Evolutionary conservation across 352 stramenopile genomes (phyloP), one percentile per base, ranked within the genome.

Genomic region (Peronosclerospora sorghi): DNA sequence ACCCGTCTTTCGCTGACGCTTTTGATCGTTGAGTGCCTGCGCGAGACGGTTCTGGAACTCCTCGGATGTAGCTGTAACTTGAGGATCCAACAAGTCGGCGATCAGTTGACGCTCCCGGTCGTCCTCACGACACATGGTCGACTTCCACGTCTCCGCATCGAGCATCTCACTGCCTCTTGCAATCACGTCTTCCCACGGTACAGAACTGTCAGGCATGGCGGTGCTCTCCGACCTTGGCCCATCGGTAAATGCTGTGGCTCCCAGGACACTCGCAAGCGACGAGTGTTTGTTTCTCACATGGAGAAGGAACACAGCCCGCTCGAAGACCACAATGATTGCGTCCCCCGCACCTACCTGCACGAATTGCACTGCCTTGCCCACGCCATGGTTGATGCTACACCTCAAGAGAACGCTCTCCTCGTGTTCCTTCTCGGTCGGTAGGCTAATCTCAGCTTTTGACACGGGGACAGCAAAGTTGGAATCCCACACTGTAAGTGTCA

Each of bases 391-490:
- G 30, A 24, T 56, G 34, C 54, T 53, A 36, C 54, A 36, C 1
- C 49, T 51, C 13, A 62, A 21, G n/a, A 59, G 36, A 32, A 54
- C 29, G 9, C 50, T 48, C 15, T 29, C 34, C 23, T 57, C 40
- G 13, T 36, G 53, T 4, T 47, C 43, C 5, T 73, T 61, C 10
- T 65, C 54, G 44, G 41, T 32, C 8, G 21, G 7, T 28, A 67
- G 35, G 28, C 73, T 61, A 32, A 82, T 51, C 38, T 76, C 55
- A n/a, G 61, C 70, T 14, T 52, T 64, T 1, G 71, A 65, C 9
- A 88, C 66, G 1, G 78, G 63, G 0, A 86, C 76, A 14, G 71
- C 73, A 41, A 86, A 88, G 55, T 82, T 86, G 38, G 73, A 61
- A 48, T 88, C 73, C 73, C 73, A 88, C 3, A 62, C 71, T 8